Evolutionary conservation across 306 rosid genomes (phyloP).

Genomic region (Vigna unguiculata): DNA sequence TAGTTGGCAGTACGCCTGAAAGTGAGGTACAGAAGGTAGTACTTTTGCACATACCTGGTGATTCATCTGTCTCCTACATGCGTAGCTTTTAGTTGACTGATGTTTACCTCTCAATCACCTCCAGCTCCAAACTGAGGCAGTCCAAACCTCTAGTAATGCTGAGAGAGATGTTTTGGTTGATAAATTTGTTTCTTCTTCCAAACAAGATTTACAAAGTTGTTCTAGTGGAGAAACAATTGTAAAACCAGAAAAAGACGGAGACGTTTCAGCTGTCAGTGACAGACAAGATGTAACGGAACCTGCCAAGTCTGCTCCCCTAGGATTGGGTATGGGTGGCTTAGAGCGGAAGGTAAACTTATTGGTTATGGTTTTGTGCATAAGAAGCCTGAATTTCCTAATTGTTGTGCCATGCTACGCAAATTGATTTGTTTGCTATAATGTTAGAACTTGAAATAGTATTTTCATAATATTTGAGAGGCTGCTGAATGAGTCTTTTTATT

Average conservation of each 20-base stretch:
- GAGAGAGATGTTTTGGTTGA: slow-evolving; percentile 55
- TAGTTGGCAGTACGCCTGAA: slow-evolving; percentile 53
- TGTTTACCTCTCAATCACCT: slow-evolving; percentile 39
- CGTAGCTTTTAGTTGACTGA: slow-evolving; percentile 31
- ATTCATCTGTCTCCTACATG: slow-evolving; percentile 7
- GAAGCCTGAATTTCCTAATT: slow-evolving; percentile 32
- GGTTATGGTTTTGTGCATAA: slow-evolving; percentile 21
- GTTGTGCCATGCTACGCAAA: neutral
- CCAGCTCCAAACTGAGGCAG: slow-evolving; percentile 49
- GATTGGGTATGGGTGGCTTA: slow-evolving; percentile 82
- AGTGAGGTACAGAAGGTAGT: slow-evolving; percentile 58
- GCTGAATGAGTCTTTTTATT: slow-evolving; percentile 6
- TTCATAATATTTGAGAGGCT: slow-evolving; percentile 10
- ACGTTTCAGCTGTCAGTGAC: slow-evolving; percentile 50
- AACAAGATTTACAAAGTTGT: slow-evolving; percentile 53
- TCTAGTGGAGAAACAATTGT: slow-evolving; percentile 55
- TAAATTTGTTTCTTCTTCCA: slow-evolving; percentile 58
- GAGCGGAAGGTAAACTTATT: slow-evolving; percentile 74
- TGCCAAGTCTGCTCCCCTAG: slow-evolving; percentile 77
- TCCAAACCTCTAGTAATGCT: slow-evolving; percentile 46
- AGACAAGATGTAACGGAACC: slow-evolving; percentile 55
- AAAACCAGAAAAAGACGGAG: slow-evolving; percentile 52
- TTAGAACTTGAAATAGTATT: slow-evolving; percentile 25
- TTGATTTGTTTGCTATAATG: slow-evolving; percentile 30
- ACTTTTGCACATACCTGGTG: slow-evolving; percentile 33